These are phyloP conservation scores for Poa pratensis DNA, from an alignment of 176 grass and related monocot genomes.

Conservation along the genomic window DNA sequence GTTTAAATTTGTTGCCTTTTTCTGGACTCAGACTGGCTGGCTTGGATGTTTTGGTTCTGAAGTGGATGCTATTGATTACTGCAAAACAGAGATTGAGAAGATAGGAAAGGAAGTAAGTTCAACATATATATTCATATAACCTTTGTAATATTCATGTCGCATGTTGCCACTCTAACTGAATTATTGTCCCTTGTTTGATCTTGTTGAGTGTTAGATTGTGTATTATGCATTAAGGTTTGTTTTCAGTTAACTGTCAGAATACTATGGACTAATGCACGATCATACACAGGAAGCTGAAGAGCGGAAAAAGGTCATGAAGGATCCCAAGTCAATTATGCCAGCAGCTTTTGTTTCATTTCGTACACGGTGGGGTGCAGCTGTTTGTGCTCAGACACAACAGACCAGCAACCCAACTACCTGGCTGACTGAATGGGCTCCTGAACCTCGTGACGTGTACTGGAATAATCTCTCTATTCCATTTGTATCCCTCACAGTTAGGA, in stretches of 20 bases:
- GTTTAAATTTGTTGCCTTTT: constrained; percentile 33
- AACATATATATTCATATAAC: background rate
- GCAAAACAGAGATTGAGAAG: constrained; percentile 86
- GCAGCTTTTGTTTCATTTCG: constrained; percentile 95
- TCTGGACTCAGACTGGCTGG: constrained; percentile 74
- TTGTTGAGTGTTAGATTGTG: background rate
- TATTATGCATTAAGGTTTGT: constrained; percentile 12
- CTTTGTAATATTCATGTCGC: background rate
- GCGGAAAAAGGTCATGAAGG: constrained; percentile 71
- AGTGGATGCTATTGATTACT: constrained; percentile 96
- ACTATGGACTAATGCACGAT: constrained; percentile 23
- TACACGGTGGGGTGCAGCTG: constrained; percentile 86
- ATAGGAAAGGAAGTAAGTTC: constrained; percentile 79
- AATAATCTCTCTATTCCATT: constrained; percentile 92
- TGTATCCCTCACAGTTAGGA: constrained; percentile 74
- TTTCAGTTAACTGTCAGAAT: constrained; percentile 18
- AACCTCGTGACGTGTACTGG: constrained; percentile 98
- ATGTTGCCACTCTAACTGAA: background rate
- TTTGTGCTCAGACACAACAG: constrained; percentile 99
- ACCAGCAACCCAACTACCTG: constrained; percentile 86
- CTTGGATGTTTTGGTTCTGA: constrained; percentile 80
- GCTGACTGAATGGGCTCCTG: constrained; percentile 96
- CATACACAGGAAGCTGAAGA: constrained; percentile 72
- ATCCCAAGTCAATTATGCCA: constrained; percentile 77
- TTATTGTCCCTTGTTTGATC: background rate